These are phyloP conservation scores for Rhynchospora tenuis DNA, from an alignment of 176 grass and related monocot genomes.

Conservation along the genomic window DNA sequence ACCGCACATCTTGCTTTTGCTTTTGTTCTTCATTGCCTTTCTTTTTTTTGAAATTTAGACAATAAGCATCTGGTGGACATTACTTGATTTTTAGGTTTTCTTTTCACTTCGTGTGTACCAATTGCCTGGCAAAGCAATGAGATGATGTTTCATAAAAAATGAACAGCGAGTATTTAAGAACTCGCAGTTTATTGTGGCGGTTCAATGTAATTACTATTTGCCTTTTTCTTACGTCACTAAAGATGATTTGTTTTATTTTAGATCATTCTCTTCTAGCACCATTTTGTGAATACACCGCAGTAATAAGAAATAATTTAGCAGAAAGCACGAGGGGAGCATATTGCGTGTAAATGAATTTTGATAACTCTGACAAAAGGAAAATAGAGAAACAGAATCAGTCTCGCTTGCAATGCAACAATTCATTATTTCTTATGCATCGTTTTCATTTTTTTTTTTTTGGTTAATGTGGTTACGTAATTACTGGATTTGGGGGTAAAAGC, in stretches of 20 bases:
- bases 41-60: not conserved
- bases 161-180: not conserved
- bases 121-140: conserved; percentile 18
- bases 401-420: not conserved
- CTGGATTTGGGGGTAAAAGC: not conserved
- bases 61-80: conserved; percentile 9
- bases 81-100: conserved; percentile 11
- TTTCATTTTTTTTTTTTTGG: not conserved
- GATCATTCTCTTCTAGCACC: not conserved
- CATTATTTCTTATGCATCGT: not conserved
- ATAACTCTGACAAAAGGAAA: not conserved
- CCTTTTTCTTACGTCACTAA: not conserved
- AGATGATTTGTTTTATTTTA: conserved; percentile 3
- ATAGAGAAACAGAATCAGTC: not conserved
- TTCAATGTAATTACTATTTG: conserved; percentile 24
- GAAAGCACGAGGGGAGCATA: not conserved
- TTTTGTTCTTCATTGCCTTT: not conserved
- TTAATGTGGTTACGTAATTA: not conserved
- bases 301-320: not conserved
- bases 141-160: conserved; percentile 21
- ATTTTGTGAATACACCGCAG: not conserved
- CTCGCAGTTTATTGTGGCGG: conserved; percentile 1
- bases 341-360: not conserved
- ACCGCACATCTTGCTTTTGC: not conserved
- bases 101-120: conserved; percentile 12